Percentiles rank a stretch among this genome's conserved stretches.
These are phyloP conservation scores for Betula pendula DNA, from an alignment of 306 rosid genomes.

Conservation along the genomic window DNA sequence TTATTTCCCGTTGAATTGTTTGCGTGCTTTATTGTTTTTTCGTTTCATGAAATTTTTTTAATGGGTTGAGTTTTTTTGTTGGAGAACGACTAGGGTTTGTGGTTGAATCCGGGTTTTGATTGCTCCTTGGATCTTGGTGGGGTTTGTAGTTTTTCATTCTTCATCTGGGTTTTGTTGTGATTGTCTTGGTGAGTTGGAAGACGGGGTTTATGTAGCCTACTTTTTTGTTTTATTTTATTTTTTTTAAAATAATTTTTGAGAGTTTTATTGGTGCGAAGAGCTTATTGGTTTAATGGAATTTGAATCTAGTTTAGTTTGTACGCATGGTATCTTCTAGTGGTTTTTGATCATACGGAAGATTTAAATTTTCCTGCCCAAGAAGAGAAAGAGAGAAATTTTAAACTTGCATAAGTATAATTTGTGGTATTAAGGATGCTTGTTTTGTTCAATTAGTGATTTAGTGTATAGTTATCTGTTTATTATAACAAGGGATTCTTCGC, in stretches of 20 bases:
- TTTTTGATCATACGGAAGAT: background rate
- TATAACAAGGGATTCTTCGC: background rate
- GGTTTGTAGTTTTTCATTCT: background rate
- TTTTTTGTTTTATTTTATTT: too few species aligned
- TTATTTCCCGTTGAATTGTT: background rate
- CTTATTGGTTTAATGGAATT: background rate
- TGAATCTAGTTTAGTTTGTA: background rate
- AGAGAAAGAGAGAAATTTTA: background rate
- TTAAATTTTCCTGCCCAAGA: background rate
- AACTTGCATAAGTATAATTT: background rate
- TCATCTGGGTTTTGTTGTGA: background rate
- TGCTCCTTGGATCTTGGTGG: background rate
- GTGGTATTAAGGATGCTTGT: background rate
- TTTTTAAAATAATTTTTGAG: background rate
- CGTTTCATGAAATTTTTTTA: background rate
- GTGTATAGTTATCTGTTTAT: background rate
- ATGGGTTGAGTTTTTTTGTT: background rate
- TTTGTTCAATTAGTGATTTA: background rate
- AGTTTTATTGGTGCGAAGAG: background rate
- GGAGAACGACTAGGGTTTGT: background rate
- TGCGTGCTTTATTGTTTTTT: background rate
- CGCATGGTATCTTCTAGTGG: background rate
- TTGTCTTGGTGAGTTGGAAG: background rate
- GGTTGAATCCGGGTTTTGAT: constrained; percentile 4
- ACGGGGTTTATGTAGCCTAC: background rate